A percentile compares a stretch with the other conserved stretches of the same genome.
These are phyloP conservation scores for Serendipita sp. DNA, from an alignment of 768 basidiomycete genomes.

Conservation along the genomic window DNA sequence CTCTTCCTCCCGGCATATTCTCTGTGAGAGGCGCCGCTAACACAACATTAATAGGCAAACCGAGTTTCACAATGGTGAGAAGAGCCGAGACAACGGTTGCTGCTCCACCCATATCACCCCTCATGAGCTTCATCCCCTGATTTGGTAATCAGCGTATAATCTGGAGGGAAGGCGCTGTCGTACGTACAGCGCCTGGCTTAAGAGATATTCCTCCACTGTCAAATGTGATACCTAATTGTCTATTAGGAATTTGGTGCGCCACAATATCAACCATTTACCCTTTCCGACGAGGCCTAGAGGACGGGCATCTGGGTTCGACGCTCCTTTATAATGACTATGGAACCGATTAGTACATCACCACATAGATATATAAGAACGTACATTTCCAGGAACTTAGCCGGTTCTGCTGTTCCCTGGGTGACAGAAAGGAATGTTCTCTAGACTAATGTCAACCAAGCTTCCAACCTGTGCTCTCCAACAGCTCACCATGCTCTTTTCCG, in stretches of 20 bases:
- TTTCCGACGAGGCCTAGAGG: conserved; percentile 73
- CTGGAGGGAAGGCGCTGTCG: neutral
- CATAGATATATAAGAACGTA: conserved; percentile 17
- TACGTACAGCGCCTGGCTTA: conserved; percentile 51
- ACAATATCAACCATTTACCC: conserved; percentile 27
- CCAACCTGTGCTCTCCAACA: neutral
- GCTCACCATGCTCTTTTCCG: conserved; percentile 63
- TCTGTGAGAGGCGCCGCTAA: conserved; percentile 61
- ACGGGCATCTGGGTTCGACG: conserved; percentile 31
- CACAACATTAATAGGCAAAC: conserved; percentile 66
- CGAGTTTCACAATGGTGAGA: conserved; percentile 63
- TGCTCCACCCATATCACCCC: conserved; percentile 81
- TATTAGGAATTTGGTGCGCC: neutral
- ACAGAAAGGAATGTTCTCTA: conserved; percentile 79
- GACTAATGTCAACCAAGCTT: no score
- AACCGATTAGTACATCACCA: neutral
- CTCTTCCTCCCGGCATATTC: conserved; percentile 61
- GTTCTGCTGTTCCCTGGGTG: conserved; percentile 63
- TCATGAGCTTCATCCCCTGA: conserved; percentile 71
- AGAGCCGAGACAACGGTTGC: conserved; percentile 60
- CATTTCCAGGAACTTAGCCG: conserved; percentile 80
- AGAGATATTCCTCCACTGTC: conserved; percentile 79
- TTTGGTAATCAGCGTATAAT: neutral
- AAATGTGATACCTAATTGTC: conserved; percentile 39
- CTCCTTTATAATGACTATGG: conserved; percentile 67